These are phyloP conservation scores for Tulasnella sp. DNA, from an alignment of 768 basidiomycete genomes.

Conservation along the genomic window DNA sequence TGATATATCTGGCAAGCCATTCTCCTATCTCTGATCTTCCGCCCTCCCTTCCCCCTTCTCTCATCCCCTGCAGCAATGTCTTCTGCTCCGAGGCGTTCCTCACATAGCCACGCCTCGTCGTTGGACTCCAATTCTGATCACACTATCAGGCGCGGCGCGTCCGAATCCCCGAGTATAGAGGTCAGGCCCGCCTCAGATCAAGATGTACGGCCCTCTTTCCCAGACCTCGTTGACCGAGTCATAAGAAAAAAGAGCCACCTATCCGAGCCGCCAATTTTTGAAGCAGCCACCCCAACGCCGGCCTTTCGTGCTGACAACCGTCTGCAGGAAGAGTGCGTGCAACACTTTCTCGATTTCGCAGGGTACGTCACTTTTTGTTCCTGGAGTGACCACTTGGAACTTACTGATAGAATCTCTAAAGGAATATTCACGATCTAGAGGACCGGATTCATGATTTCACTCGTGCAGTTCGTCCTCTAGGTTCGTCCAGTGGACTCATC, in stretches of 20 bases:
- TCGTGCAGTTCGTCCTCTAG: constrained; percentile 74
- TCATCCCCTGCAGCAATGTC: background rate
- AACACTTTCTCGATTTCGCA: constrained; percentile 64
- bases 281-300: no score
- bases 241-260: background rate
- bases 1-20: background rate
- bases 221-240: background rate
- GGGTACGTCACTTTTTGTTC: constrained; percentile 47
- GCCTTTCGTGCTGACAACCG: constrained; percentile 59
- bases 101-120: background rate
- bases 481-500: constrained; percentile 75
- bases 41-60: no score
- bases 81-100: background rate
- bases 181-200: background rate
- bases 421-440: constrained; percentile 64
- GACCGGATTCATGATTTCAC: constrained; percentile 77
- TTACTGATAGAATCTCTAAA: constrained; percentile 40
- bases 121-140: background rate
- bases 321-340: constrained; percentile 67
- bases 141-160: background rate
- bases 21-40: background rate
- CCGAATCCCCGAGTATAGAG: background rate
- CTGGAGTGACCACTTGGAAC: no score
- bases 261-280: background rate
- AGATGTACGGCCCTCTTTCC: background rate